Conservation (phyloP, 805 yeast species). For the Candida insectalens region DNA sequence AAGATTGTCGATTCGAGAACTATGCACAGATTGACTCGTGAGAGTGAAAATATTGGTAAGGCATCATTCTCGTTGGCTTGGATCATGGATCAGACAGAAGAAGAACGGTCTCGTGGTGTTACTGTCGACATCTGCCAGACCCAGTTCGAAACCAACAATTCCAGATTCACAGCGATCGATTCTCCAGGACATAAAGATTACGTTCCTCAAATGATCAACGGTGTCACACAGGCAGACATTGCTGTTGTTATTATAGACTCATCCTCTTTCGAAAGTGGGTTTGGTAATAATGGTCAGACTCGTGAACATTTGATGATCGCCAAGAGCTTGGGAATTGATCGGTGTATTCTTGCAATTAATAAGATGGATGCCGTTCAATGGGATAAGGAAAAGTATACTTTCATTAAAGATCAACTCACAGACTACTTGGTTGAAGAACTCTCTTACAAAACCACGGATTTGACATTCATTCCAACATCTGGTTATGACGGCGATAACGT, state of each 20-base stretch:
- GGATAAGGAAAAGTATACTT: conserved; percentile 41
- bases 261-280: conserved; percentile 67
- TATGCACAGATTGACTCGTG: conserved; percentile 51
- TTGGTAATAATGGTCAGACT: conserved; percentile 57
- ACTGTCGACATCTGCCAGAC: conserved; percentile 72
- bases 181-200: conserved; percentile 82
- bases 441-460: conserved; percentile 31
- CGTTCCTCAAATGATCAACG: conserved; percentile 81
- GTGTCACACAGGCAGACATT: conserved; percentile 69
- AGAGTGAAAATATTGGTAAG: conserved; percentile 60
- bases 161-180: conserved; percentile 63
- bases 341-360: conserved; percentile 54
- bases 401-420: conserved; percentile 37
- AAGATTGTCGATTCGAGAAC: conserved; percentile 60
- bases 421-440: conserved; percentile 44
- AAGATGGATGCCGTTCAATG: conserved; percentile 60
- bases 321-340: conserved; percentile 53
- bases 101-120: conserved; percentile 69
- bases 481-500: conserved; percentile 65
- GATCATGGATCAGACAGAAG: conserved; percentile 75
- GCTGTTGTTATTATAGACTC: conserved; percentile 68
- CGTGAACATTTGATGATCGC: conserved; percentile 70
- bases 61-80: conserved; percentile 78
- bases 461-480: conserved; percentile 56
- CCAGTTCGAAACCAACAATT: conserved; percentile 43